Evolutionary conservation across 768 basidiomycete genomes (phyloP).

Genomic region (Piloderma croceum): DNA sequence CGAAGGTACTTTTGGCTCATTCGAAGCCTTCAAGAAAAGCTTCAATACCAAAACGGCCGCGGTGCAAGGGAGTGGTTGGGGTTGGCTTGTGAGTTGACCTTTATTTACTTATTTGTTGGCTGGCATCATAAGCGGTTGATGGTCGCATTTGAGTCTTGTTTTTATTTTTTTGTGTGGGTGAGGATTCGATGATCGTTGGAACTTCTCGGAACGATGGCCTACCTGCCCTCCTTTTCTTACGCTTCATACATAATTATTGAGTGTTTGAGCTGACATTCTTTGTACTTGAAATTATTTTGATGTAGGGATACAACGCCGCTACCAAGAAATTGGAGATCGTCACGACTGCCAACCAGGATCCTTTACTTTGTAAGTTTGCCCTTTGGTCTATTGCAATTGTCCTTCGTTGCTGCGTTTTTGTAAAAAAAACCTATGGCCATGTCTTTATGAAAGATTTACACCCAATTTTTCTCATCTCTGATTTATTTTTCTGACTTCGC

Average conservation of each 20-base stretch:
- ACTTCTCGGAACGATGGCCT: not conserved
- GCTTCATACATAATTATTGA: too few species aligned
- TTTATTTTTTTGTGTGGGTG: not conserved
- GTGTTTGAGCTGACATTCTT: too few species aligned
- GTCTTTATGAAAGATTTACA: too few species aligned
- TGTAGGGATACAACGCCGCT: conserved; percentile 63
- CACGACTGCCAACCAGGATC: conserved; percentile 96
- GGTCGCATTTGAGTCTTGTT: not conserved
- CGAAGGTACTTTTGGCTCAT: conserved; percentile 76
- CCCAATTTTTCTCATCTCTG: too few species aligned
- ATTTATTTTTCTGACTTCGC: conserved; percentile 18
- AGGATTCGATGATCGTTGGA: too few species aligned
- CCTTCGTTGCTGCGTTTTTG: not conserved
- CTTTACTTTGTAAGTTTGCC: conserved; percentile 50
- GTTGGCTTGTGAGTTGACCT: conserved; percentile 71
- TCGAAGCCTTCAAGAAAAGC: conserved; percentile 80
- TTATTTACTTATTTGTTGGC: not conserved
- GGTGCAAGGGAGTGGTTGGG: conserved; percentile 98
- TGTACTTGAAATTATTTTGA: too few species aligned
- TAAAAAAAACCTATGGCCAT: too few species aligned
- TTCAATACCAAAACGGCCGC: conserved; percentile 86
- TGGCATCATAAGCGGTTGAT: not conserved
- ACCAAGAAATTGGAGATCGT: conserved; percentile 80
- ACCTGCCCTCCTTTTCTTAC: too few species aligned
- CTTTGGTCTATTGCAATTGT: not conserved